Percentiles rank a stretch among this genome's conserved stretches.
These are phyloP conservation scores for Aspergillus thermomutatus DNA, from an alignment of 2,329 filamentous ascomycete genomes.

Conservation along the genomic window DNA sequence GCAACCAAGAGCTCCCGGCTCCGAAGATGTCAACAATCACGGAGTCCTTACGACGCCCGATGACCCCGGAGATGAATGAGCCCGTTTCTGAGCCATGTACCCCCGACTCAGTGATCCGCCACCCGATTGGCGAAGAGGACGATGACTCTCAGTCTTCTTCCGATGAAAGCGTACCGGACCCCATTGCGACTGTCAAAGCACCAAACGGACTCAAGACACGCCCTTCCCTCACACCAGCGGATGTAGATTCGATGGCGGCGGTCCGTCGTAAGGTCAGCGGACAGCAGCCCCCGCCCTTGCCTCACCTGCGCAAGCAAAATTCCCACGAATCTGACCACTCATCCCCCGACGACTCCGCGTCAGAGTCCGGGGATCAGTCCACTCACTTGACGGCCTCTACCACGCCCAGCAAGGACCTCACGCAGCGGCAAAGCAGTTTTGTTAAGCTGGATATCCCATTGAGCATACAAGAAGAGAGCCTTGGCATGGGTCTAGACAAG, in stretches of 20 bases:
- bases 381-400: conserved; percentile 23
- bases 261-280: conserved; percentile 80
- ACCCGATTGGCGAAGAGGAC: conserved; percentile 56
- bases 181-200: conserved; percentile 83
- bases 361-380: conserved; percentile 12
- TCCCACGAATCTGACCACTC: conserved; percentile 19
- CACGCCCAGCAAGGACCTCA: conserved; percentile 16
- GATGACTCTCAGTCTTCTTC: conserved; percentile 32
- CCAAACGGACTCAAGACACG: conserved; percentile 84
- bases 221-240: conserved; percentile 80
- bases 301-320: conserved; percentile 20
- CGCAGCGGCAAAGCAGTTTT: conserved; percentile 66
- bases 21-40: conserved; percentile 34
- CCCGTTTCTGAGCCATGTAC: conserved; percentile 64
- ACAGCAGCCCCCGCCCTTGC: conserved; percentile 51
- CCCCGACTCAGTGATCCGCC: conserved; percentile 86
- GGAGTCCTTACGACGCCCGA: conserved; percentile 39
- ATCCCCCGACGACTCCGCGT: conserved; percentile 8
- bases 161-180: conserved; percentile 69
- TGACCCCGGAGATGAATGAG: conserved; percentile 53
- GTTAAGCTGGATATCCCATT: conserved; percentile 80
- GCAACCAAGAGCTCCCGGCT: conserved; percentile 49
- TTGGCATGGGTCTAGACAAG: conserved; percentile 80
- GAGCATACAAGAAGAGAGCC: conserved; percentile 61
- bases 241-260: conserved; percentile 80